phyloP scores from a whole-genome alignment of 306 rosid genomes.

The Senna tora region DNA sequence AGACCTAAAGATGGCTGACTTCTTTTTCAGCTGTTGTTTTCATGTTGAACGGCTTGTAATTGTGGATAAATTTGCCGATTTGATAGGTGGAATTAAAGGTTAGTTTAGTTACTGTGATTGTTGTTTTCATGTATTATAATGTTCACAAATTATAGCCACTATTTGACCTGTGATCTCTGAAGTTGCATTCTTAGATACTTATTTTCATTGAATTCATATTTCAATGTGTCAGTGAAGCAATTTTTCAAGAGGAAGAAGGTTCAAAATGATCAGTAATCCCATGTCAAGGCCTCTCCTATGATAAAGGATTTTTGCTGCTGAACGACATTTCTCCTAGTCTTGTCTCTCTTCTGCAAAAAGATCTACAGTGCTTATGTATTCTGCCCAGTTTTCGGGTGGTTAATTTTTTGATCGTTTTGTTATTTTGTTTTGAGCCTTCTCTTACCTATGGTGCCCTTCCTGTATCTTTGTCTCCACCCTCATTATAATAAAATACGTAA shows the following conservation, averaged over 20 bases:
- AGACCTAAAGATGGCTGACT: conserved; percentile 53
- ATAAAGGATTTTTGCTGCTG: too few relatives aligned
- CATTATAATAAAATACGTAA: too few relatives aligned
- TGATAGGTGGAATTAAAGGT: conserved; percentile 55
- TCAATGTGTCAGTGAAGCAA: conserved; percentile 49
- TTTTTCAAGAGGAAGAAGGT: conserved; percentile 50
- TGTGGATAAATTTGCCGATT: conserved; percentile 46
- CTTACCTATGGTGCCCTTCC: too few relatives aligned
- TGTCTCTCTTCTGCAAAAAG: too few relatives aligned
- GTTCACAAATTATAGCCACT: conserved; percentile 8
- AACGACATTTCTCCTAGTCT: too few relatives aligned
- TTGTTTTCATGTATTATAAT: conserved; percentile 21
- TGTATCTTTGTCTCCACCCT: too few relatives aligned
- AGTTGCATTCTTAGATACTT: conserved; percentile 10
- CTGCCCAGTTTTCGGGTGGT: too few relatives aligned
- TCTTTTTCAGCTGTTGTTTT: conserved; percentile 51
- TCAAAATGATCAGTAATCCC: conserved; percentile 10
- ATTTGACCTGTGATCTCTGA: conserved; percentile 12
- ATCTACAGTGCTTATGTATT: too few relatives aligned
- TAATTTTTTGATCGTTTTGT: too few relatives aligned
- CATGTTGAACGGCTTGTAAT: conserved; percentile 46
- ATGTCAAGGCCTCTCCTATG: conserved; percentile 19
- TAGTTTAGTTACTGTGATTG: conserved; percentile 28
- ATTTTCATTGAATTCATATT: conserved; percentile 13
- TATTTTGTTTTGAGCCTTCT: too few relatives aligned